phyloP scores from a whole-genome alignment of 768 basidiomycete species.

The Gymnopilus junonius region DNA sequence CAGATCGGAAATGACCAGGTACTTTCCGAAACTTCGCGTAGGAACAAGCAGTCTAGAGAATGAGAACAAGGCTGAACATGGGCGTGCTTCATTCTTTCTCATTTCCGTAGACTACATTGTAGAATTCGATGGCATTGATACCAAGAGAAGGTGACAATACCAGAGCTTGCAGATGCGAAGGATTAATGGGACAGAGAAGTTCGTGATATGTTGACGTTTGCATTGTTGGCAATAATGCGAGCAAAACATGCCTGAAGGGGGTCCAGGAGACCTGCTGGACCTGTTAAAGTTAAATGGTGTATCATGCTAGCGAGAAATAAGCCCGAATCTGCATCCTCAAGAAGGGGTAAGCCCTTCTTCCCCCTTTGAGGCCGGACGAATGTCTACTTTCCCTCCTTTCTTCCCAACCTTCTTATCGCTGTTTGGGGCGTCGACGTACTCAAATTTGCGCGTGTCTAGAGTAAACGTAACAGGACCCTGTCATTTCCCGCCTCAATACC shows the following conservation, averaged over 20 bases:
- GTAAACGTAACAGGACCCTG: slow-evolving; percentile 89
- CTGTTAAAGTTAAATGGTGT: neutral
- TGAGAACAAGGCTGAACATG: neutral
- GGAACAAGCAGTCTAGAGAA: neutral
- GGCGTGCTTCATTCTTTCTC: neutral
- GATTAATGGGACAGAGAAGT: slow-evolving; percentile 3
- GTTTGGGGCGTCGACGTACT: slow-evolving; percentile 49
- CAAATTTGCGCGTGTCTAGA: slow-evolving; percentile 80
- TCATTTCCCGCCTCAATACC: slow-evolving; percentile 16
- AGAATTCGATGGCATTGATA: neutral
- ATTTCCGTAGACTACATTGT: neutral
- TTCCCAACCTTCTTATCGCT: slow-evolving; percentile 8
- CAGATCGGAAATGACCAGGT: neutral
- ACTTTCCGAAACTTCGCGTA: neutral
- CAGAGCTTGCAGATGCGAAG: neutral
- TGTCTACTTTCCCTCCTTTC: slow-evolving; percentile 4
- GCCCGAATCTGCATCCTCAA: neutral
- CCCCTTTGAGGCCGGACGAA: neutral
- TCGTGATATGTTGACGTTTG: neutral
- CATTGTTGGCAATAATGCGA: neutral
- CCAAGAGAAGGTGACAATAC: neutral
- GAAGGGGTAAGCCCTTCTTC: neutral
- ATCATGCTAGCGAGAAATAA: neutral
- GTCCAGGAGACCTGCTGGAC: neutral
- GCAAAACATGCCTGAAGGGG: neutral